A percentile compares a stretch with the other conserved stretches of the same genome.
phyloP scores from a whole-genome alignment of 352 stramenopile genomes.

The Globisporangium rhizosaccharum region DNA sequence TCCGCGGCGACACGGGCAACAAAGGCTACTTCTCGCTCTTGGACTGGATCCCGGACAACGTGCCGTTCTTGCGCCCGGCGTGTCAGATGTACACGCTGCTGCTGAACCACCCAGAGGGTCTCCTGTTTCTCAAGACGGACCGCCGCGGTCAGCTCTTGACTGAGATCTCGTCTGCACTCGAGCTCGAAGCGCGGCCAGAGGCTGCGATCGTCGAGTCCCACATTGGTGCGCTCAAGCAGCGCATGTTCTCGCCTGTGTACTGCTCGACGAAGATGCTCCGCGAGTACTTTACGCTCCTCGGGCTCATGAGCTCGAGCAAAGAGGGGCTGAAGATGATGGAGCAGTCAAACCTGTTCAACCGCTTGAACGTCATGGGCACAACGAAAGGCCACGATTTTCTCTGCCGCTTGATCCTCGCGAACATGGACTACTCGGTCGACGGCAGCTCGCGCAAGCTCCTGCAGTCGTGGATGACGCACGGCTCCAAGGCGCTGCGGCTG shows the following conservation, averaged over 20 bases:
- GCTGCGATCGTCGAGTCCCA: conserved; percentile 86
- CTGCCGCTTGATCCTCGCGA: conserved; percentile 83
- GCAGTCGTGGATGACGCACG: conserved; percentile 85
- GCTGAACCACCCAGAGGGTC: conserved; percentile 80
- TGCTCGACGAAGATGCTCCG: conserved; percentile 83
- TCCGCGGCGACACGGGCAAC: conserved; percentile 85
- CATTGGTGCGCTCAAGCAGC: conserved; percentile 79
- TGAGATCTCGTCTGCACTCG: conserved; percentile 79
- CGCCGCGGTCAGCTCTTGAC: conserved; percentile 77
- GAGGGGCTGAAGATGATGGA: conserved; percentile 90
- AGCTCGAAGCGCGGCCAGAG: conserved; percentile 80
- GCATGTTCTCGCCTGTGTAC: conserved; percentile 87
- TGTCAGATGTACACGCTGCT: conserved; percentile 89
- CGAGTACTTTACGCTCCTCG: conserved; percentile 86
- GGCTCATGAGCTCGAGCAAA: conserved; percentile 86
- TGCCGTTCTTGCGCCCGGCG: conserved; percentile 81
- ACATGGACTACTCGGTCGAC: conserved; percentile 86
- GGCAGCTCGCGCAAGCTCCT: conserved; percentile 82
- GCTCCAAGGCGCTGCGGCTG: conserved; percentile 76
- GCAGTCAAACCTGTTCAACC: conserved; percentile 86
- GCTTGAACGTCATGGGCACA: conserved; percentile 82
- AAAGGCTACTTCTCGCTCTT: conserved; percentile 88
- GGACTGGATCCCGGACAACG: conserved; percentile 87
- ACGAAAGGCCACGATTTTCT: conserved; percentile 86
- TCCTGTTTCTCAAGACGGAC: conserved; percentile 86